Evolutionary conservation across 2,329 filamentous ascomycete species (phyloP).

Genomic region (Scytalidium lignicola): DNA sequence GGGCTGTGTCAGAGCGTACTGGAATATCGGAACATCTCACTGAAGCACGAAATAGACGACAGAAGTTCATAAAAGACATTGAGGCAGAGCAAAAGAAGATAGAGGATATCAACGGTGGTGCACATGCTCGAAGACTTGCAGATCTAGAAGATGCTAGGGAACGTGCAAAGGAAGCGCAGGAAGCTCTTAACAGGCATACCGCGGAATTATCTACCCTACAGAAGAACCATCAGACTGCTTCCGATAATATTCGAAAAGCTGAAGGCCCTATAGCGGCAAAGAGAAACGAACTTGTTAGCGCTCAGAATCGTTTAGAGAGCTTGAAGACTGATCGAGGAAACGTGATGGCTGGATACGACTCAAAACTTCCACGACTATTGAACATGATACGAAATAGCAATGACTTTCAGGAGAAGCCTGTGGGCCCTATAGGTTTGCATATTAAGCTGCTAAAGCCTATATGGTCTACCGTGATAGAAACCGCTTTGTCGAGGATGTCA

Average conservation of each 20-base stretch:
- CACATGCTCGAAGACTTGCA: constrained; percentile 54
- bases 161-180: constrained; percentile 38
- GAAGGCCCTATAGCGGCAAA: constrained; percentile 36
- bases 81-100: constrained; percentile 56
- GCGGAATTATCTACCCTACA: constrained; percentile 32
- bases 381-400: constrained; percentile 63
- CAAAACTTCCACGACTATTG: constrained; percentile 58
- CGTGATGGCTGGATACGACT: constrained; percentile 59
- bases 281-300: constrained; percentile 46
- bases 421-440: constrained; percentile 79
- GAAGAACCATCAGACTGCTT: constrained; percentile 27
- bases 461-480: constrained; percentile 82
- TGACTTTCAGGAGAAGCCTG: constrained; percentile 64
- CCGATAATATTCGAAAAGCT: constrained; percentile 28
- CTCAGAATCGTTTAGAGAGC: constrained; percentile 43
- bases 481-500: constrained; percentile 62
- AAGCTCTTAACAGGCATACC: constrained; percentile 36
- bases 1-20: constrained; percentile 59
- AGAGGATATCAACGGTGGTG: constrained; percentile 63
- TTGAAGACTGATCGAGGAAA: constrained; percentile 55
- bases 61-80: constrained; percentile 43
- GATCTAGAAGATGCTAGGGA: constrained; percentile 56
- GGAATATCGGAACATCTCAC: constrained; percentile 56
- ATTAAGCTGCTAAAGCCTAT: constrained; percentile 71
- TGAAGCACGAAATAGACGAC: constrained; percentile 42